Conservation (phyloP, 805 yeast genomes). For the Cyberlindnera sargentensis region DNA sequence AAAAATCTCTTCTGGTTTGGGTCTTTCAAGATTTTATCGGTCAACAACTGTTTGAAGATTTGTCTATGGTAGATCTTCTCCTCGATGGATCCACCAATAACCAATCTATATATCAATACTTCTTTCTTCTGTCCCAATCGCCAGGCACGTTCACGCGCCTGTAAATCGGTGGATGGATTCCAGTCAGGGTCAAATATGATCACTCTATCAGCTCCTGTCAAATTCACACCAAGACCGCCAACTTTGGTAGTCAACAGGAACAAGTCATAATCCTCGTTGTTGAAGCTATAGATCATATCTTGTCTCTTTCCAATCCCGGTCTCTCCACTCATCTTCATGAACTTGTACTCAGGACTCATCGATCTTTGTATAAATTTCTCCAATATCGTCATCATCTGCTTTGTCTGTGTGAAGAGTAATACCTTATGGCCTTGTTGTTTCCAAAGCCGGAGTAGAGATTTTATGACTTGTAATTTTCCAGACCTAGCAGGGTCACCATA, state of each 20-base stretch:
- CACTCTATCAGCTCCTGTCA: constrained; percentile 93
- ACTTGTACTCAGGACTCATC: constrained; percentile 33
- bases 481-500: constrained; percentile 59
- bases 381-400: constrained; percentile 87
- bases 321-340: constrained; percentile 89
- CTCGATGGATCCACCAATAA: constrained; percentile 94
- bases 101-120: constrained; percentile 81
- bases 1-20: constrained; percentile 92
- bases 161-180: constrained; percentile 97
- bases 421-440: constrained; percentile 68
- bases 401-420: constrained; percentile 83
- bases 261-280: constrained; percentile 51
- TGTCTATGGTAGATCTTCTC: constrained; percentile 96
- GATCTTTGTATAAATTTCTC: constrained; percentile 53
- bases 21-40: constrained; percentile 90
- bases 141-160: constrained; percentile 97
- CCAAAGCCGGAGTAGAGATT: constrained; percentile 72
- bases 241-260: constrained; percentile 89
- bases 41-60: constrained; percentile 88
- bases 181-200: constrained; percentile 96
- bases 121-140: constrained; percentile 90
- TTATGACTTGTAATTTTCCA: constrained; percentile 88
- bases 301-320: constrained; percentile 79
- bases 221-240: constrained; percentile 91
- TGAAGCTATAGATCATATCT: constrained; percentile 72